Conservation (phyloP, 2,329 filamentous ascomycete species). For the Aspergillus hiratsukae region DNA sequence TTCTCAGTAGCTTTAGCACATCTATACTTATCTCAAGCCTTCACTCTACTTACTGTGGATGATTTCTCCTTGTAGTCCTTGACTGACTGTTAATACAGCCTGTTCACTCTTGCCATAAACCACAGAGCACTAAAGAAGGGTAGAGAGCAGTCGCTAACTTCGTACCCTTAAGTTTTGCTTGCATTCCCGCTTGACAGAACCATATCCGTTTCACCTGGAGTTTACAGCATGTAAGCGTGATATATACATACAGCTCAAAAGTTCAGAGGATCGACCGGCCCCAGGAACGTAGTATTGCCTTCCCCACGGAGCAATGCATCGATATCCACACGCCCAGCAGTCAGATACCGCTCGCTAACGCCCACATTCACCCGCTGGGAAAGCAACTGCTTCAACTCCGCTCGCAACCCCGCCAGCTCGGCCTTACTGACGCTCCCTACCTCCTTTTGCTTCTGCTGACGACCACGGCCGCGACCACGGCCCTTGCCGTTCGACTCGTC, state of each 20-base stretch:
- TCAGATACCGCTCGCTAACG: slow-evolving; percentile 81
- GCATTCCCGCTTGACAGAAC: no score
- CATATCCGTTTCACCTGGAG: no score
- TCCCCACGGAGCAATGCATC: slow-evolving; percentile 62
- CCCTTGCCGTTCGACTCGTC: slow-evolving; percentile 52
- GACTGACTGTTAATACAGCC: no score
- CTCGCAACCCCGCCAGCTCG: slow-evolving; percentile 65
- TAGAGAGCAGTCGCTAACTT: no score
- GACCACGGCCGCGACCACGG: slow-evolving; percentile 66
- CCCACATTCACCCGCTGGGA: slow-evolving; percentile 75
- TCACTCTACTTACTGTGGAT: no score
- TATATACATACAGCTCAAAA: slow-evolving; percentile 20
- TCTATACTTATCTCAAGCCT: no score
- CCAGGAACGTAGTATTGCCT: slow-evolving; percentile 63
- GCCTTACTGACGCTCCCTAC: slow-evolving; percentile 64
- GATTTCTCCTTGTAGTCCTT: no score
- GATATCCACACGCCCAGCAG: slow-evolving; percentile 71
- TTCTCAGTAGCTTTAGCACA: no score
- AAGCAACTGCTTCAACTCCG: slow-evolving; percentile 68
- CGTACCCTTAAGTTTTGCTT: no score
- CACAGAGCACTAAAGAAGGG: no score
- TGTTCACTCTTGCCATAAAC: no score
- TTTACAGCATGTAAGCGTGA: background rate
- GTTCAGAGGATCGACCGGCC: slow-evolving; percentile 46
- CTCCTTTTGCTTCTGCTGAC: slow-evolving; percentile 69